Conservation (phyloP, 495 filamentous ascomycete species). For the Parathielavia appendiculata region DNA sequence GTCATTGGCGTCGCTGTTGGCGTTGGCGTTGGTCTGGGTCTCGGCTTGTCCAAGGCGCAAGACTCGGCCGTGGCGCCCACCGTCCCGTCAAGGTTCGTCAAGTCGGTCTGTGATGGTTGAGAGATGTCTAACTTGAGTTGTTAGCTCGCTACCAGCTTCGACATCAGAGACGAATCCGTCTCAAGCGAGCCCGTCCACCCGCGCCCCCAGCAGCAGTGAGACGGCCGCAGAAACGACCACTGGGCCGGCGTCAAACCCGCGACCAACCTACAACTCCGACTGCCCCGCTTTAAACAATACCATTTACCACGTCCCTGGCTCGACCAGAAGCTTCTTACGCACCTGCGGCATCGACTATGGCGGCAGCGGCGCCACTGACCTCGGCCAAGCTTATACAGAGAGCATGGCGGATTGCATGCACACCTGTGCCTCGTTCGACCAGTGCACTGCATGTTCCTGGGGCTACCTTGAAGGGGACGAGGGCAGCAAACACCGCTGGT, state of each 20-base stretch:
- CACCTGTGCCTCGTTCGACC: slow-evolving; percentile 36
- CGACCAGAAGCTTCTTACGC: slow-evolving; percentile 39
- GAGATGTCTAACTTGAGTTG: not conserved
- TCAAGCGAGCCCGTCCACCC: slow-evolving; percentile 4
- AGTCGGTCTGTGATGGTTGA: not conserved
- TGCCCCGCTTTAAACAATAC: slow-evolving; percentile 45
- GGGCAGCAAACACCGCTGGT: slow-evolving; percentile 36
- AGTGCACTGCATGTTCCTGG: slow-evolving; percentile 43
- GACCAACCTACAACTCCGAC: slow-evolving; percentile 25
- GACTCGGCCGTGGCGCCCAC: slow-evolving; percentile 4
- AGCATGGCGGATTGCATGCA: slow-evolving; percentile 44
- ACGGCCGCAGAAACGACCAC: slow-evolving; percentile 17
- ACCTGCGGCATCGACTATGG: slow-evolving; percentile 44
- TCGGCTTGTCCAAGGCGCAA: slow-evolving; percentile 25
- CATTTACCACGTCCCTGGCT: slow-evolving; percentile 38
- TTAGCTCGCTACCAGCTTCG: slow-evolving; percentile 7
- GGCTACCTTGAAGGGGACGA: slow-evolving; percentile 38
- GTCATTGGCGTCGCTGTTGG: slow-evolving; percentile 36
- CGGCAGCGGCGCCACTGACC: slow-evolving; percentile 33
- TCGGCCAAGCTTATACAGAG: slow-evolving; percentile 34
- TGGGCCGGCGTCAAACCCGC: slow-evolving; percentile 11
- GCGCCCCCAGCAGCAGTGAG: slow-evolving; percentile 6
- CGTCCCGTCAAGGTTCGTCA: slow-evolving; percentile 25
- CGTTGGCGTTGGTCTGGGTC: slow-evolving; percentile 38
- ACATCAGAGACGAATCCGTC: not conserved